Evolutionary conservation across 768 basidiomycete genomes (phyloP).

Genomic region (Phanerochaete carnosa): DNA sequence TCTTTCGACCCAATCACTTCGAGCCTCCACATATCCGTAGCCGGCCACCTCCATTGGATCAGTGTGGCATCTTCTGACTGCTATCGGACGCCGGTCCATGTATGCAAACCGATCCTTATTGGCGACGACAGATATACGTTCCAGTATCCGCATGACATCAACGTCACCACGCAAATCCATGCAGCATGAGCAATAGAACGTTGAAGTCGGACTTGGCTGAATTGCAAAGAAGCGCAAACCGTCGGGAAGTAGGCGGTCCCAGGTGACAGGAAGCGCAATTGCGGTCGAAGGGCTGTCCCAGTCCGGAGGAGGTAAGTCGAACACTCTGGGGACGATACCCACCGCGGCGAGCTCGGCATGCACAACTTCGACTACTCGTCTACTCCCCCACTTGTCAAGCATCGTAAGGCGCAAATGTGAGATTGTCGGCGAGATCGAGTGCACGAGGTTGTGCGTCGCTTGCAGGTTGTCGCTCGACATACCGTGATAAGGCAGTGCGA

Average conservation of each 20-base stretch:
- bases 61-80: conserved; percentile 4
- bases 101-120: conserved; percentile 17
- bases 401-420: conserved; percentile 19
- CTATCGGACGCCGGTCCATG: conserved; percentile 9
- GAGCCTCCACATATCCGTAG: conserved; percentile 18
- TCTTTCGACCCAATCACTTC: conserved; percentile 16
- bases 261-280: conserved; percentile 4
- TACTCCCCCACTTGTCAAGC: conserved; percentile 19
- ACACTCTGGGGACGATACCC: conserved; percentile 9
- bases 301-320: conserved; percentile 11
- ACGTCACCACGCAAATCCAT: conserved; percentile 20
- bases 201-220: conserved; percentile 18
- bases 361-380: conserved; percentile 17
- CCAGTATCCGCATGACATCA: conserved; percentile 19
- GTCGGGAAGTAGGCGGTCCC: conserved; percentile 10
- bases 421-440: conserved; percentile 2
- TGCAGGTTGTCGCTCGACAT: conserved; percentile 12
- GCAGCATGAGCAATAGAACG: conserved; percentile 21
- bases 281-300: conserved; percentile 7
- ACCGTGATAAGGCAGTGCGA: conserved; percentile 18
- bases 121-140: conserved; percentile 13
- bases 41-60: conserved; percentile 9
- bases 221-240: conserved; percentile 14
- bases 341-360: conserved; percentile 17
- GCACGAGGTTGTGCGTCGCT: conserved; percentile 13